Evolutionary conservation across 2,329 filamentous ascomycete species (phyloP), one percentile per base, ranked within the genome.

Genomic region (Aureobasidium sp.): DNA sequence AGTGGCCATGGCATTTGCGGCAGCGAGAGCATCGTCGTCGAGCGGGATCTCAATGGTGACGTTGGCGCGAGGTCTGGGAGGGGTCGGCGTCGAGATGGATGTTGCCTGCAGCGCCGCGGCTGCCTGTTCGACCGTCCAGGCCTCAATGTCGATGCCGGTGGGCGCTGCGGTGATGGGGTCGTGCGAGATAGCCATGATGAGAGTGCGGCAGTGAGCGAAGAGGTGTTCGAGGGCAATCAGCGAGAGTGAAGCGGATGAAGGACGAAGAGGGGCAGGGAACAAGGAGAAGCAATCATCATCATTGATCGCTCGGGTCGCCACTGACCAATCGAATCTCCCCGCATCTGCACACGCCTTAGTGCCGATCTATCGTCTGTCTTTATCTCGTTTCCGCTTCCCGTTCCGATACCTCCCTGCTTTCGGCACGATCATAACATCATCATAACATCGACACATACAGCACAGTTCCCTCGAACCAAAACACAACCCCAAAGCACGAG

Each of bases 11-110:
- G 30, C 65, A 64, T 54, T 68, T 7, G 58, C 51, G 27, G 63
- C 53, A 16, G 51, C 48, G 25, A 58, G 42, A 39, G 55, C 49
- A 25, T 45, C 57, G 68, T 85, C 83, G 72, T 95, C 89, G 58
- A 96, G 83, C 2, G 90, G 86, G 66, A 96, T 94, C 53, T 86
- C 80, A 59, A 96, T 80, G 5, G 85, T 80, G 32, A 82, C 80
- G 49, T 84, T 83, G 59, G 85, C 85, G 53, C 80, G 72, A 29
- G 68, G 53, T 5, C 62, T 32, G 11, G 63, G 65, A 10, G 69
- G 67, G 13, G 68, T 66, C 10, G 68, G 67, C 4, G 71, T 64
- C 37, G 75, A 71, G 63, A 79, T 72, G 42, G 74, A 68, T 9
- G 78, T 71, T 32, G 73, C 70, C 61, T 70, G 70, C 55, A 80